Conservation (phyloP, 2,329 filamentous ascomycete species). For the Orbilia ellipsospora region DNA sequence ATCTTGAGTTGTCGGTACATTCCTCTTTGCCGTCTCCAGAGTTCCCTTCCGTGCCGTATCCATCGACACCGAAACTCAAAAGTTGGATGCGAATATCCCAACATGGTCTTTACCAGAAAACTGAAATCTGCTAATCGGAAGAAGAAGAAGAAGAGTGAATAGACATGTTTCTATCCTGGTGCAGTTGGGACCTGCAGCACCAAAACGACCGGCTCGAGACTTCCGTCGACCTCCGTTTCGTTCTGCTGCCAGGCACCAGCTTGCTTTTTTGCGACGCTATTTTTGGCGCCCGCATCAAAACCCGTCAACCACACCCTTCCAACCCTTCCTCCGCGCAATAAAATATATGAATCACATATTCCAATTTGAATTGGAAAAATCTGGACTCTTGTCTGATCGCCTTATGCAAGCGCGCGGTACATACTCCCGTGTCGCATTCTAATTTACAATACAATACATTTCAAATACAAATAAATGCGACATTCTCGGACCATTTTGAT, state of each 20-base stretch:
- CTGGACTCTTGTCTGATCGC: constrained; percentile 21
- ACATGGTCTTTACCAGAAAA: neutral
- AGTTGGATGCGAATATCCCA: neutral
- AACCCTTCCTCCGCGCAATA: too few relatives aligned
- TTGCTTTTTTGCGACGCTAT: constrained; percentile 19
- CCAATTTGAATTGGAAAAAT: too few relatives aligned
- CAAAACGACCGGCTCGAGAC: too few relatives aligned
- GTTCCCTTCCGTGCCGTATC: too few relatives aligned
- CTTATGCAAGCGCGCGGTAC: constrained; percentile 39
- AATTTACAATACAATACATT: neutral
- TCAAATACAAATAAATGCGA: neutral
- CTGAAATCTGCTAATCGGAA: too few relatives aligned
- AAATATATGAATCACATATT: too few relatives aligned
- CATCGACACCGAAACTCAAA: neutral
- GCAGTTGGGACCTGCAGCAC: too few relatives aligned
- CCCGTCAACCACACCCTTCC: neutral
- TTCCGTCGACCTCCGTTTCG: too few relatives aligned
- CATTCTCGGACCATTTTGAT: too few relatives aligned
- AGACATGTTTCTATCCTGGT: too few relatives aligned
- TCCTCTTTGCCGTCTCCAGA: neutral
- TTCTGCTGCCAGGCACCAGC: neutral
- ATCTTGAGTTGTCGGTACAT: neutral
- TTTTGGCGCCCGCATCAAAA: constrained; percentile 30
- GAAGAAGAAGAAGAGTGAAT: too few relatives aligned
- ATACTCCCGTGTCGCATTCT: neutral